These are phyloP conservation scores for Eragrostis curvula DNA, from an alignment of 176 grass and related monocot species.

Conservation along the genomic window DNA sequence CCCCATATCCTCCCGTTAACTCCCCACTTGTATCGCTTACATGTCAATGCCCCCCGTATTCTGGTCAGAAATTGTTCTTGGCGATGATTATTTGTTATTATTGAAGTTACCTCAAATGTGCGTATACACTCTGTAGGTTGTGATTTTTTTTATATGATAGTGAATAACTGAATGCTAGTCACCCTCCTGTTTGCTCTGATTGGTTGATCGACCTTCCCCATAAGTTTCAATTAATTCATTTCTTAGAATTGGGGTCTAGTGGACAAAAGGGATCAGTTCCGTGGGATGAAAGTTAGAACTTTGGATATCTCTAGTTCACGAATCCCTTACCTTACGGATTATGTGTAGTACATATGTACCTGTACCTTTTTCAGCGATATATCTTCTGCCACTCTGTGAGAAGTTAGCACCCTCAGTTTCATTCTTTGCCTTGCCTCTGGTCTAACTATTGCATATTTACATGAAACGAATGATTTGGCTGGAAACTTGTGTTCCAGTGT, in stretches of 20 bases:
- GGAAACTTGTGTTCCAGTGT: background rate
- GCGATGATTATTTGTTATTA: background rate
- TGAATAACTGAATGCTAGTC: background rate
- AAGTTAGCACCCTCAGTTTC: conserved; percentile 13
- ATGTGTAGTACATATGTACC: background rate
- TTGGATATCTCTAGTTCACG: background rate
- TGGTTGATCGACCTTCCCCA: background rate
- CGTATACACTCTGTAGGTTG: background rate
- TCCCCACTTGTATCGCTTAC: background rate
- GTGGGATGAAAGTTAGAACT: background rate
- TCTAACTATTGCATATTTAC: background rate
- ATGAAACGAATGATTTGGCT: background rate
- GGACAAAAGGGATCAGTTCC: background rate
- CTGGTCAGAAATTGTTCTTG: background rate
- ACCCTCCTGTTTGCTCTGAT: background rate
- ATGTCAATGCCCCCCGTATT: background rate
- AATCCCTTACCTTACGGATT: background rate
- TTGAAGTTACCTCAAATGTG: background rate
- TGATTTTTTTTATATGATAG: background rate
- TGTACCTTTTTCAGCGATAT: background rate
- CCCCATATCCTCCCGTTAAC: background rate
- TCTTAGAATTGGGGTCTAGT: background rate
- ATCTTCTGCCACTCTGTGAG: background rate
- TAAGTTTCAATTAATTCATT: background rate
- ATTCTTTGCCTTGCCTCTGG: background rate